These are phyloP conservation scores for Pichia ethanolica DNA, from an alignment of 805 yeast species.

Conservation along the genomic window DNA sequence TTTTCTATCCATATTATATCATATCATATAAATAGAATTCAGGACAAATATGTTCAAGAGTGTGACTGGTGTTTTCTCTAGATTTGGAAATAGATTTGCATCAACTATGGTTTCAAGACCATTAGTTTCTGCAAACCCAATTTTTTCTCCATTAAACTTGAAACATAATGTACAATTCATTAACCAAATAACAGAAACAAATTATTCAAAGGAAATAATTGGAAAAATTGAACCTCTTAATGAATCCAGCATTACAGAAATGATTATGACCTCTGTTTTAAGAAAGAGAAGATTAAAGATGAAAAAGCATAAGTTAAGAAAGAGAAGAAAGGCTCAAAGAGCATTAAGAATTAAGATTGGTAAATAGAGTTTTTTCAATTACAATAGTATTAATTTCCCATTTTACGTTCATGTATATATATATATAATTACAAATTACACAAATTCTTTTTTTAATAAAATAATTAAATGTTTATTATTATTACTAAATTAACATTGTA, in stretches of 20 bases:
- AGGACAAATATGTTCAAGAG: slow-evolving; percentile 1
- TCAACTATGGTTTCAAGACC: slow-evolving; percentile 6
- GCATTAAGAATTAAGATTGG: slow-evolving; percentile 68
- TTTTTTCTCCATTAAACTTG: not conserved
- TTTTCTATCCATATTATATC: no score
- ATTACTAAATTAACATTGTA: no score
- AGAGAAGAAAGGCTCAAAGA: slow-evolving; percentile 92
- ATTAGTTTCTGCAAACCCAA: not conserved
- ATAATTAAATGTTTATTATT: no score
- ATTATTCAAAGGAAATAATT: not conserved
- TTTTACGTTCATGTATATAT: not conserved
- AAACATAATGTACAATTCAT: slow-evolving; percentile 3
- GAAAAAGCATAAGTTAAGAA: slow-evolving; percentile 95
- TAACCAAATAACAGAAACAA: not conserved
- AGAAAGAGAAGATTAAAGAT: slow-evolving; percentile 88
- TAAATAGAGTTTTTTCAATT: slow-evolving; percentile 14
- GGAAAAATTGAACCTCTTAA: not conserved
- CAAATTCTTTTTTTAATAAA: no score
- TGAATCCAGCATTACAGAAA: slow-evolving; percentile 10
- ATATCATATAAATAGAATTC: no score
- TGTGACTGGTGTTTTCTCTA: slow-evolving; percentile 4
- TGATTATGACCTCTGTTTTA: slow-evolving; percentile 60
- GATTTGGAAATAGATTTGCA: slow-evolving; percentile 9
- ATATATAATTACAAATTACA: not conserved
- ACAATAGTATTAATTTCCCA: no score